These are phyloP conservation scores for Ganoderma meredithae DNA, from an alignment of 1,284 basidiomycete species.

Conservation along the genomic window DNA sequence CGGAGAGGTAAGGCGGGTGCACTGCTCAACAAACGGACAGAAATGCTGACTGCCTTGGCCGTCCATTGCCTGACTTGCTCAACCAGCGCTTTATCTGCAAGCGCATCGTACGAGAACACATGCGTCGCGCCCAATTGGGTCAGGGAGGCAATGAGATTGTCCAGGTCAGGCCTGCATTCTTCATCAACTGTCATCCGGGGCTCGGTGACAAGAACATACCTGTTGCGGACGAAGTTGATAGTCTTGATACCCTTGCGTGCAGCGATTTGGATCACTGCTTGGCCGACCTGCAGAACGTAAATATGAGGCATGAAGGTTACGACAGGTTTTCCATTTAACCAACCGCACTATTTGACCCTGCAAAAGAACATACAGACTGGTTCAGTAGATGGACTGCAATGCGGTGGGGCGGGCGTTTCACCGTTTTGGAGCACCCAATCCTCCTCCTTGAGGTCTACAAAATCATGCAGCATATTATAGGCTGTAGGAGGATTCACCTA, in stretches of 20 bases:
- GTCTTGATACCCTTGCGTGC: conserved; percentile 71
- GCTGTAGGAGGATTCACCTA: conserved; percentile 88
- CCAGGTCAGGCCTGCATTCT: conserved; percentile 57
- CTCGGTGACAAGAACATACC: conserved; percentile 49
- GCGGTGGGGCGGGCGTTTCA: conserved; percentile 8
- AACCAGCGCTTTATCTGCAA: conserved; percentile 60
- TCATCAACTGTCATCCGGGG: too few species aligned
- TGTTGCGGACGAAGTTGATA: conserved; percentile 79
- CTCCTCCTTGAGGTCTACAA: conserved; percentile 64
- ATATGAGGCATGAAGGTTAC: background rate
- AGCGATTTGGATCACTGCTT: conserved; percentile 84
- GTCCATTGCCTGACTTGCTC: conserved; percentile 66
- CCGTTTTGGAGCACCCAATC: conserved; percentile 88
- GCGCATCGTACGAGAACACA: conserved; percentile 78
- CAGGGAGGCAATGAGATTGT: conserved; percentile 58
- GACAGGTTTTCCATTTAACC: conserved; percentile 33
- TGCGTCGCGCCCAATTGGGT: conserved; percentile 72
- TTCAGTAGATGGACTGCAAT: background rate
- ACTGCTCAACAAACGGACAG: background rate
- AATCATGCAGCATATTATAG: conserved; percentile 80
- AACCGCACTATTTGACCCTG: conserved; percentile 79
- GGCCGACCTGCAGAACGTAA: conserved; percentile 66
- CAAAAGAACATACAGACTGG: background rate
- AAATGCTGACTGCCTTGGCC: conserved; percentile 52
- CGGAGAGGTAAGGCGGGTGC: background rate